Conservation (phyloP, 495 filamentous ascomycete species). For the Glarea lozoyensis region DNA sequence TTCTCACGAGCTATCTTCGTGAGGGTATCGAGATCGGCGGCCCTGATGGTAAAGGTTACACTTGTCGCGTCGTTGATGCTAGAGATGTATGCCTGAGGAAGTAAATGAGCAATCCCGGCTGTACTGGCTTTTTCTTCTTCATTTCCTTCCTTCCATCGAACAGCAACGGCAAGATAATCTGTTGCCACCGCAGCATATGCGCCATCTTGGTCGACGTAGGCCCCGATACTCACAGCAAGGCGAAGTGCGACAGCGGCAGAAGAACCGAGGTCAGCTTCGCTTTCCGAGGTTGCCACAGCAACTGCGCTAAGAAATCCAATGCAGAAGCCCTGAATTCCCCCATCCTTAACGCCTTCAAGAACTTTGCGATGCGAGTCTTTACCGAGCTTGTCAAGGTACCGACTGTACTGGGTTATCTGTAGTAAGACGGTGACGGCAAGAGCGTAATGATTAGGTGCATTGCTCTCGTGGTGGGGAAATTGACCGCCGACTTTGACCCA, state of each 20-base stretch:
- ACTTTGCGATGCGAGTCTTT: constrained; percentile 11
- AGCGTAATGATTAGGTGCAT: too few species aligned
- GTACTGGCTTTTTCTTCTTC: constrained; percentile 23
- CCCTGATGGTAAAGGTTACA: constrained; percentile 23
- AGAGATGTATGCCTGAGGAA: constrained; percentile 22
- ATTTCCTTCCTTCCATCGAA: constrained; percentile 22
- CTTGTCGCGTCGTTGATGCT: constrained; percentile 25
- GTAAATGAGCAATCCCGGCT: constrained; percentile 17
- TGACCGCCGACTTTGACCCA: too few species aligned
- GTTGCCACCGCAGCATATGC: constrained; percentile 14
- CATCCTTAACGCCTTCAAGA: constrained; percentile 7
- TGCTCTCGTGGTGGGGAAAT: too few species aligned
- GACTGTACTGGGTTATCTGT: constrained; percentile 28
- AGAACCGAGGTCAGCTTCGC: constrained; percentile 33
- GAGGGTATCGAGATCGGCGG: constrained; percentile 9
- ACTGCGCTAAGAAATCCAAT: constrained; percentile 21
- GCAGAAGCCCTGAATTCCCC: constrained; percentile 24
- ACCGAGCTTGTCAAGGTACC: constrained; percentile 20
- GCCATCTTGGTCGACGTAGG: constrained; percentile 25
- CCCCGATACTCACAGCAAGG: constrained; percentile 21
- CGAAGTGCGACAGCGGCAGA: constrained; percentile 24
- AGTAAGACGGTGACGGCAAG: constrained; percentile 23
- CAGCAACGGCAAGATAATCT: constrained; percentile 18
- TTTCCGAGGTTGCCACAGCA: constrained; percentile 21
- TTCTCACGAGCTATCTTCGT: constrained; percentile 10